phyloP scores from a whole-genome alignment of 306 rosid species.

The Prunus fruticosa region DNA sequence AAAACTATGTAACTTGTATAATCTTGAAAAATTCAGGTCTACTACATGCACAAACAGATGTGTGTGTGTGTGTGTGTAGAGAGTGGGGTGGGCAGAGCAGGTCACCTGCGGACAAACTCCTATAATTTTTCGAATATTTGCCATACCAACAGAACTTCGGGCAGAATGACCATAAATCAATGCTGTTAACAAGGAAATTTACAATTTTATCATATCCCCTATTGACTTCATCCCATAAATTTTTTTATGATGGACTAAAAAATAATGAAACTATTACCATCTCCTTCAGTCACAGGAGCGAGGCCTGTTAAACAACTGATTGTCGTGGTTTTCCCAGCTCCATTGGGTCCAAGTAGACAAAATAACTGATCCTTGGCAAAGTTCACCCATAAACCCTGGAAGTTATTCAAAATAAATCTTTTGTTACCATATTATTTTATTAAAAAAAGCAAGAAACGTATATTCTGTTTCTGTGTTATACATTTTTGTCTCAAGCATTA shows the following conservation, averaged over 20 bases:
- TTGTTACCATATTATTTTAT: neutral
- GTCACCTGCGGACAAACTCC: slow-evolving; percentile 97
- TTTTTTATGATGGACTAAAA: neutral
- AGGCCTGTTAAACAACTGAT: slow-evolving; percentile 92
- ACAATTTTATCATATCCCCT: neutral
- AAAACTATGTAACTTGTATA: neutral
- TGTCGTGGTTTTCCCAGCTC: slow-evolving; percentile 90
- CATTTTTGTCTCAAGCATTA: neutral
- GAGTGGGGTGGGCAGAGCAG: neutral
- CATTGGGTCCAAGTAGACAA: slow-evolving; percentile 91
- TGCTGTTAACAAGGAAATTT: slow-evolving; percentile 45
- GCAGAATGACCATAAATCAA: slow-evolving; percentile 69
- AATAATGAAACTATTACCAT: slow-evolving; percentile 51
- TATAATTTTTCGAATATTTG: slow-evolving; percentile 65
- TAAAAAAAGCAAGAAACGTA: neutral
- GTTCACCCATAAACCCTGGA: slow-evolving; percentile 90
- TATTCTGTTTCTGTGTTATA: neutral
- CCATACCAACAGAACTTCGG: slow-evolving; percentile 67
- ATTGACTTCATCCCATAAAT: neutral
- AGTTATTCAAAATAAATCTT: slow-evolving; percentile 11
- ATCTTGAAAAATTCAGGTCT: neutral
- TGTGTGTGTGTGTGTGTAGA: neutral
- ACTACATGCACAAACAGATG: neutral
- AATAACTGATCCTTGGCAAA: slow-evolving; percentile 78
- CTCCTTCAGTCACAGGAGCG: slow-evolving; percentile 76